Base-by-base conservation (phyloP, 179 eudicot genomes). In the Silene noctiflora region DNA sequence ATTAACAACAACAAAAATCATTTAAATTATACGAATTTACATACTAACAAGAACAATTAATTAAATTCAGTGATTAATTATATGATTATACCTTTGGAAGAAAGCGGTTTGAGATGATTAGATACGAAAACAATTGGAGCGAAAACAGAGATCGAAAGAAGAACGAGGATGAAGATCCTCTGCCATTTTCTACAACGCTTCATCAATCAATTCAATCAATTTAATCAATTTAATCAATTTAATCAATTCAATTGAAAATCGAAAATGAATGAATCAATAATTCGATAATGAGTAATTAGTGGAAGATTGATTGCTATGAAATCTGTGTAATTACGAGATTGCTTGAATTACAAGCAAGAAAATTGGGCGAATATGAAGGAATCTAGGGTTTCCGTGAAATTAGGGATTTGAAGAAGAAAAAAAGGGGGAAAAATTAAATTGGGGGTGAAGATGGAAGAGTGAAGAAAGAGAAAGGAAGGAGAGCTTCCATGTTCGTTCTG, bases 91-190 rank as follows among this genome's bases (percentile, higher is more conserved):
- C 98, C 93, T 21, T 75, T 83, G 17, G 86, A 81, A 59, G 84
- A 76, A 63, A 88, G 80, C 64, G 83, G 78, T 53, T 81, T 86
- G 10, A 86, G 85, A 65, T 83, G 58, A n/a, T 85, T 29, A 3
- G 97, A 91, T 13, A 92, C 86, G 13, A 91, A 53, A 75, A 93
- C 81, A 46, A 95, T 75, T 0, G 99, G 97, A 72, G 90, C 81
- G 31, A 86, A 80, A 1, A 95, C 90, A 24, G 93, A 88, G 35
- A 94, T 69, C 17, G 83, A 77, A 19, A 95, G 91, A 42, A 95
- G 67, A 64, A 84, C 88, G 96, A 95, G 96, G 96, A 95, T 86
- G 76, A 85, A 84, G 79, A 86, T 91, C 97, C 99, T 88, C 92
- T 86, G 87, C 83, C 89, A 85, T 86, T 84, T 79, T 14, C 87